A percentile compares a stretch with the other conserved stretches of the same genome.
Conservation (phyloP, 2,329 filamentous ascomycete genomes). For the Aspergillus puulaauensis region DNA sequence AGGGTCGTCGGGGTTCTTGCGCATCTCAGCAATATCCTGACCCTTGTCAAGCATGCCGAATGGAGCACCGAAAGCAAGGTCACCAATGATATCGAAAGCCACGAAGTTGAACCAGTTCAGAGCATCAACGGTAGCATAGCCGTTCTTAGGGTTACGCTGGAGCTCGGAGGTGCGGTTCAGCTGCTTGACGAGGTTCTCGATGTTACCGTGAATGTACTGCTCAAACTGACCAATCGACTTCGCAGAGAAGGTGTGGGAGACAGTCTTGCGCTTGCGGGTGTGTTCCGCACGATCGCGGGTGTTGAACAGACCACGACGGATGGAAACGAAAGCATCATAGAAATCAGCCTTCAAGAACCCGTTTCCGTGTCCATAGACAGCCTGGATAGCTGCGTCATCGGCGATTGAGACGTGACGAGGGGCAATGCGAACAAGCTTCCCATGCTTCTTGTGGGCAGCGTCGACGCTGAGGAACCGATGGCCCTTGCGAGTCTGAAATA, state of each 20-base stretch:
- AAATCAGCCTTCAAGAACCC: slow-evolving; percentile 76
- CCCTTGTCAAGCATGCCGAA: slow-evolving; percentile 82
- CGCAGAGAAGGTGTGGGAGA: slow-evolving; percentile 81
- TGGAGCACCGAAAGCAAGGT: slow-evolving; percentile 69
- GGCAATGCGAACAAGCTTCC: slow-evolving; percentile 78
- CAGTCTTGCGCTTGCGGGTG: slow-evolving; percentile 82
- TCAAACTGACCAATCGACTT: slow-evolving; percentile 84
- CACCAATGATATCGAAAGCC: slow-evolving; percentile 61
- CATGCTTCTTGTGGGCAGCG: slow-evolving; percentile 70
- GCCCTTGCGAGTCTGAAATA: slow-evolving; percentile 65
- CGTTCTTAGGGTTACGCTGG: slow-evolving; percentile 48
- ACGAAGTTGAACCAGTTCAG: slow-evolving; percentile 78
- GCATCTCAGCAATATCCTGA: slow-evolving; percentile 73
- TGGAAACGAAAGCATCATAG: slow-evolving; percentile 89
- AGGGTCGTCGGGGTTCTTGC: slow-evolving; percentile 58
- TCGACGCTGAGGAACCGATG: slow-evolving; percentile 66
- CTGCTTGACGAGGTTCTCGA: slow-evolving; percentile 69
- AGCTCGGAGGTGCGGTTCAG: slow-evolving; percentile 65
- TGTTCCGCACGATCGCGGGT: slow-evolving; percentile 80
- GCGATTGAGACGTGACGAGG: slow-evolving; percentile 82
- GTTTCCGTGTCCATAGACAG: slow-evolving; percentile 78
- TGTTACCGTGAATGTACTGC: slow-evolving; percentile 80
- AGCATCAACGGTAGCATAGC: slow-evolving; percentile 67
- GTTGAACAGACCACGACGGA: slow-evolving; percentile 83
- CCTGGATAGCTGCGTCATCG: slow-evolving; percentile 72